phyloP scores from a whole-genome alignment of 2,329 filamentous ascomycete species.

The Cytospora schulzeri region DNA sequence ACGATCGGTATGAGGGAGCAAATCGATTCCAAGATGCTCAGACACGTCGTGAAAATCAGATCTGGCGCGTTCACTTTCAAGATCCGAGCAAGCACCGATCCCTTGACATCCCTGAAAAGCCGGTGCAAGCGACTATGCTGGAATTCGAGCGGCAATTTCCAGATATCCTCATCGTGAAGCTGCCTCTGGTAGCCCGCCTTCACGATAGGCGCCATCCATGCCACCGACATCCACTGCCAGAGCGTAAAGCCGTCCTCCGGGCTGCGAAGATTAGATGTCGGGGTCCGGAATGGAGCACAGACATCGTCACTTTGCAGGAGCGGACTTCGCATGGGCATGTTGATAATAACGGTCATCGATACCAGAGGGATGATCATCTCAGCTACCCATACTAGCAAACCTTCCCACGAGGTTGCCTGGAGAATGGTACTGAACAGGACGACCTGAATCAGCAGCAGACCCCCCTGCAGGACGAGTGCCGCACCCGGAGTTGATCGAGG shows the following conservation, averaged over 20 bases:
- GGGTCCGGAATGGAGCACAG: conserved; percentile 55
- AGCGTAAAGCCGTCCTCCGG: conserved; percentile 79
- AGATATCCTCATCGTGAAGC: conserved; percentile 78
- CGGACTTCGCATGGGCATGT: conserved; percentile 72
- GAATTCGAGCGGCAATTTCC: conserved; percentile 77
- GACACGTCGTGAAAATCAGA: conserved; percentile 64
- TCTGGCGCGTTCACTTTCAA: conserved; percentile 79
- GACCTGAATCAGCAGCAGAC: conserved; percentile 38
- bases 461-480: conserved; percentile 68
- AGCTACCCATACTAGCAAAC: conserved; percentile 33
- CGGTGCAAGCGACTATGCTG: conserved; percentile 77
- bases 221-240: conserved; percentile 84
- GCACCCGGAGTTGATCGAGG: conserved; percentile 59
- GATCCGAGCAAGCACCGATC: conserved; percentile 71
- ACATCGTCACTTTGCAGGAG: conserved; percentile 57
- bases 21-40: conserved; percentile 65
- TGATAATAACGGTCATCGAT: conserved; percentile 57
- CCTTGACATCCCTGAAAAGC: conserved; percentile 71
- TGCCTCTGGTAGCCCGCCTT: conserved; percentile 63
- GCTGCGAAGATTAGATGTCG: conserved; percentile 63
- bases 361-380: conserved; percentile 45
- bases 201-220: conserved; percentile 79
- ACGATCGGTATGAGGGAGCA: conserved; percentile 63
- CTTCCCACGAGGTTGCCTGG: conserved; percentile 33
- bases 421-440: conserved; percentile 38